Percentiles rank a stretch among this genome's conserved stretches.
phyloP scores from a whole-genome alignment of 306 rosid genomes.

The Inga leiocalycina region DNA sequence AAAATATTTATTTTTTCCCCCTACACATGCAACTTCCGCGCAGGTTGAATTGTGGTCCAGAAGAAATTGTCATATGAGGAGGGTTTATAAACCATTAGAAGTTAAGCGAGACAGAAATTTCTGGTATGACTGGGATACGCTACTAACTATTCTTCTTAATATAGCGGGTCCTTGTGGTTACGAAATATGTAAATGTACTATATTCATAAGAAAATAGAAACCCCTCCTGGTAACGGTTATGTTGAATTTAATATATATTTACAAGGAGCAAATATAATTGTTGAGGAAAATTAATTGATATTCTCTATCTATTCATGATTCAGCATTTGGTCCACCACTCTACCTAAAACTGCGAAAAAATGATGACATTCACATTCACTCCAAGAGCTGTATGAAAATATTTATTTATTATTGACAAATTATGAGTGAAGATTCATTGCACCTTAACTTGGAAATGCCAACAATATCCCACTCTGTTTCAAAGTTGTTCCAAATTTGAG shows the following conservation, averaged over 20 bases:
- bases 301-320: neutral
- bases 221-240: neutral
- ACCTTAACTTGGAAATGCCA: neutral
- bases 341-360: neutral
- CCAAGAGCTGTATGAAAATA: neutral
- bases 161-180: neutral
- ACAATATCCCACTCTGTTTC: neutral
- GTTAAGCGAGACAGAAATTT: neutral
- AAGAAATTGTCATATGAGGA: neutral
- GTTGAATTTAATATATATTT: neutral
- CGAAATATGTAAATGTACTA: neutral
- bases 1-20: neutral
- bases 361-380: neutral
- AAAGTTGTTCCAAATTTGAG: neutral
- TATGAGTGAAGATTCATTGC: neutral
- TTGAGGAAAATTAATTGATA: neutral
- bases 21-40: neutral
- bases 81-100: neutral
- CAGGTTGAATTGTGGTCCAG: constrained; percentile 27
- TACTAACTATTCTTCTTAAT: constrained; percentile 4
- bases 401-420: neutral
- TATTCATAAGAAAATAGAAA: neutral
- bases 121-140: neutral
- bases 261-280: neutral
- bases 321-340: constrained; percentile 15